Conservation (phyloP, 805 yeast species). For the Candida dendrica region DNA sequence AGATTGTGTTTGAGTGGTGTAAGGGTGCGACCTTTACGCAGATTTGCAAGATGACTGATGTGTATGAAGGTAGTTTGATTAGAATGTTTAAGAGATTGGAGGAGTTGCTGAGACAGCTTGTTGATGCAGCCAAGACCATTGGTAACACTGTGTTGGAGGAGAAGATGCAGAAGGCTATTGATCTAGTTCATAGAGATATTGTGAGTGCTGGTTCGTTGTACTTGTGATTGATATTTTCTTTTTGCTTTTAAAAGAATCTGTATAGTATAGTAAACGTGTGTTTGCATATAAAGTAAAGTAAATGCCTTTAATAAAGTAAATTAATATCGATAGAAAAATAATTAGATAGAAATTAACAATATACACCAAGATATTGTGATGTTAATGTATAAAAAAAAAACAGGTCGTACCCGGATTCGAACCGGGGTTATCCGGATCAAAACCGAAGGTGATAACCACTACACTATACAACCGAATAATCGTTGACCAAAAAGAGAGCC, state of each 20-base stretch:
- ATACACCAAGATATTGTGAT: too few relatives aligned
- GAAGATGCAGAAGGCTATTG: conserved; percentile 83
- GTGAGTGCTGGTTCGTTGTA: conserved; percentile 96
- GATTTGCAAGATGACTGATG: conserved; percentile 98
- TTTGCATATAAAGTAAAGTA: too few relatives aligned
- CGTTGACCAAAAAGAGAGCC: too few relatives aligned
- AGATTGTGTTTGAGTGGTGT: conserved; percentile 95
- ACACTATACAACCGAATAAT: conserved; percentile 30
- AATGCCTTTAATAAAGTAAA: too few relatives aligned
- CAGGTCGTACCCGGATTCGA: conserved; percentile 86
- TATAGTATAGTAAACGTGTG: too few relatives aligned
- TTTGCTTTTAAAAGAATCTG: too few relatives aligned
- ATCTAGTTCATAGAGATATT: conserved; percentile 87
- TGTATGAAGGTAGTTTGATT: conserved; percentile 92
- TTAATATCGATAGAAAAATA: too few relatives aligned
- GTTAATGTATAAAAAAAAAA: too few relatives aligned
- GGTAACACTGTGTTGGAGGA: conserved; percentile 83
- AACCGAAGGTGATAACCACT: conserved; percentile 57
- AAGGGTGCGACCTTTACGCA: conserved; percentile 94
- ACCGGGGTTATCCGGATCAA: conserved; percentile 70
- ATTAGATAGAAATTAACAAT: too few relatives aligned
- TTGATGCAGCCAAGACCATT: conserved; percentile 86
- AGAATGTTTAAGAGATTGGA: conserved; percentile 93
- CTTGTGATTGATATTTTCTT: conserved; percentile 19
- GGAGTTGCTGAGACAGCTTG: conserved; percentile 85